Base-by-base conservation (phyloP, 106 monocot genomes). In the Dendrobium catenatum region DNA sequence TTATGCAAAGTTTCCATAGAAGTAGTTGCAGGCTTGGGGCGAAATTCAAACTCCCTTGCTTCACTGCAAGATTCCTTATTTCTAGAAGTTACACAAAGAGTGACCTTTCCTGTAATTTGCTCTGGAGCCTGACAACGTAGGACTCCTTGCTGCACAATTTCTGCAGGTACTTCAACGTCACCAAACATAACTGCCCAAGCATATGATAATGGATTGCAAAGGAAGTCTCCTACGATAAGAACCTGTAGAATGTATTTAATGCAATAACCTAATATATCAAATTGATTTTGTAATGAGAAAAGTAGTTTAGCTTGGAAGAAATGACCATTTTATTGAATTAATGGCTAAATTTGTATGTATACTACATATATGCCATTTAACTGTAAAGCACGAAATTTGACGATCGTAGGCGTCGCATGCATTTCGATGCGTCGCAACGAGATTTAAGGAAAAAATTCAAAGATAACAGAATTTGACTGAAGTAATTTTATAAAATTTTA, bases 131-230 rank as follows among this genome's bases (percentile, higher is more conserved):
- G 37, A 79, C 94, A 94, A 81, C 84, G 79, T 9, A 94, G 48
- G 46, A 94, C 83, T 55, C 91, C 94, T 67, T 88, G 64, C 43
- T 86, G 89, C 72, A 94, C 80, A 82, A 89, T 88, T 78, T 91
- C 88, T 41, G 84, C 59, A 76, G 91, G 91, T 27, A 91, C 94
- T 83, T 89, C 86, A 83, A 72, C 83, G 61, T 94, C 86, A 77
- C 89, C 94, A 81, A 94, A 94, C 91, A 91, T 91, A 55, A 89
- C 82, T n/a, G 83, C 81, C 91, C 91, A 94, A 22, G 81, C 20
- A 81, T 61, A 66, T 9, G 88, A 88, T 40, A 78, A 84, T 81
- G 87, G 81, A 82, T 75, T 42, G 78, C 87, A 91, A 51, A 86
- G 85, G 76, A 89, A 91, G 46, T 88, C 80, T 55, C 94, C 94